Base-by-base conservation (phyloP, 2,329 filamentous ascomycete genomes). In the Nothophaeocryptopus gaeumannii region DNA sequence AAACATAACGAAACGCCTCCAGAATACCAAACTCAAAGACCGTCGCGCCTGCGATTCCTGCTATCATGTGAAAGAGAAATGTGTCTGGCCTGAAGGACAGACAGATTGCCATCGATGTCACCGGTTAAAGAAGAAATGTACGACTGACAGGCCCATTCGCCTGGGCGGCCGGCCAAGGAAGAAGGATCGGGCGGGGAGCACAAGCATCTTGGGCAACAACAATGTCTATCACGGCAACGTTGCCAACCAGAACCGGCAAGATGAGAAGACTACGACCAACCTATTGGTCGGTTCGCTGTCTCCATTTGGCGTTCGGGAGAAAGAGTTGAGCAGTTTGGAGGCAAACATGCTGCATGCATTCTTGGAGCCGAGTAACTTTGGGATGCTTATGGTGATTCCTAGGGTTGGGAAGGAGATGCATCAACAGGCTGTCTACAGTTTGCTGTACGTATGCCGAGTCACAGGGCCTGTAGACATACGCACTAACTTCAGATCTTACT, bases 61-160 rank as follows among this genome's bases (percentile, higher is more conserved):
- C 38, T 51, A 46, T 35, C 26, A 39, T 7, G 31, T 46, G 26
- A 51, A 51, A 43, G 48, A 46, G 38, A 51, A 51, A 29, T 46
- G 48, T 39, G 20, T 42, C 12, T 43, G n/a, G 11, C 4, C 38
- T 3, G 29, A 13, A 9, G 32, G 15, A 8, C 20, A 35, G 10
- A 16, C 31, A 7, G 42, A 39, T 37, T 46, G 42, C 43, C 13
- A 51, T 8, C 36, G 48, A 5, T 51, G 43, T 36, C 13, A 15
- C 13, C 36, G 43, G 16, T 31, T 51, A 10, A 36, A 39, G n/a
- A 51, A 47, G 34, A 20, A 2, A 20, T 51, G 48, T 32, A 42
- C 48, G 13, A 36, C 31, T n/a, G 38, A 46, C 8, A 3, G 48
- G 30, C 47, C 36, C 12, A 10, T 46, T 0, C 48, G 48, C 37